phyloP scores from a whole-genome alignment of 495 filamentous ascomycete genomes.

The Aspergillus sclerotiicarbonarius region DNA sequence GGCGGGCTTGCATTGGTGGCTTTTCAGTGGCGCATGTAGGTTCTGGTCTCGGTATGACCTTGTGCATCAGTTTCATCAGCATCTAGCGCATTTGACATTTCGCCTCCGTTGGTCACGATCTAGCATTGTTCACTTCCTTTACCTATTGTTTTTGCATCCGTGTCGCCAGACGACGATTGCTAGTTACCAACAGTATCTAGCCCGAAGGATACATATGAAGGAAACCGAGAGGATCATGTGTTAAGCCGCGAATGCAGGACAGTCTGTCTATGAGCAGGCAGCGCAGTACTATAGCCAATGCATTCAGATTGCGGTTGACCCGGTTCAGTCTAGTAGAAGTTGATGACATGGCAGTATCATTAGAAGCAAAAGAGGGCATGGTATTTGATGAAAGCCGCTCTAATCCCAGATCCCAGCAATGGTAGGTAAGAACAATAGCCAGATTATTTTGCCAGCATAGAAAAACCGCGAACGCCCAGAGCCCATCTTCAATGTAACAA shows the following conservation, averaged over 20 bases:
- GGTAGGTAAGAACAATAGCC: background rate
- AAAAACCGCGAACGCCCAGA: conserved; percentile 12
- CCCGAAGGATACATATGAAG: conserved; percentile 14
- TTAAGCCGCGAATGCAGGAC: conserved; percentile 18
- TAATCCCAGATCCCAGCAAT: background rate
- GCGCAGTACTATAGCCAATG: background rate
- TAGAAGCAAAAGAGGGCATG: background rate
- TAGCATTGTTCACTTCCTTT: conserved; percentile 22
- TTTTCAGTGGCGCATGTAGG: conserved; percentile 26
- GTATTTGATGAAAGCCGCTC: background rate
- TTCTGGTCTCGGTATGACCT: conserved; percentile 19
- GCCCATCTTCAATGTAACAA: background rate
- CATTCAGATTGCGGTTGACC: background rate
- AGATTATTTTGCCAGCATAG: background rate
- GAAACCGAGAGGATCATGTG: conserved; percentile 11
- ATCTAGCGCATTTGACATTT: conserved; percentile 41
- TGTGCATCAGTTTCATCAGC: conserved; percentile 34
- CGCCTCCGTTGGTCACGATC: conserved; percentile 38
- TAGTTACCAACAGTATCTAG: conserved; percentile 21
- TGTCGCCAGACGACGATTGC: conserved; percentile 27
- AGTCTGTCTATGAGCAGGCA: conserved; percentile 7
- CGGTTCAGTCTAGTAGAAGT: background rate
- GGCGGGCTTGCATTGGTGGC: conserved; percentile 40
- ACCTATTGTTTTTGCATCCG: conserved; percentile 26
- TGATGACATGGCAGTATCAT: background rate